A percentile compares a stretch with the other conserved stretches of the same genome.
These are phyloP conservation scores for Syzygium malaccense DNA, from an alignment of 441 rosid species.

Conservation along the genomic window DNA sequence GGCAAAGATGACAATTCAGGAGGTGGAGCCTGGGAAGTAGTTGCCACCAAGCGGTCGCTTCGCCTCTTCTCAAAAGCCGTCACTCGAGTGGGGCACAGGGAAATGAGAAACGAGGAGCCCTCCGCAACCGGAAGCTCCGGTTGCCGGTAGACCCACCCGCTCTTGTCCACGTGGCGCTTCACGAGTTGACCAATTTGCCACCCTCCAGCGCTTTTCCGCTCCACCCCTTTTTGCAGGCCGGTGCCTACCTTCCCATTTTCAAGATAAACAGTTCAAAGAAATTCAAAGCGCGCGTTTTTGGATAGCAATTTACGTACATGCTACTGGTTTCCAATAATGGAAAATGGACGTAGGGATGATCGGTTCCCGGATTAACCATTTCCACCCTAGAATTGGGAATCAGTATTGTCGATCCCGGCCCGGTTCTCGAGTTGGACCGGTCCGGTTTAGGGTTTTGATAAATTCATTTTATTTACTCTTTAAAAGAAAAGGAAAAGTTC, in stretches of 20 bases:
- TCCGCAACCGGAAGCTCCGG: not conserved
- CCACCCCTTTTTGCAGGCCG: not conserved
- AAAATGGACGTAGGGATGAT: too few species aligned
- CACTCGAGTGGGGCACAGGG: not conserved
- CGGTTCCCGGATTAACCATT: fast-evolving
- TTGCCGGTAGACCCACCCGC: not conserved
- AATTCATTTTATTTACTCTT: too few species aligned
- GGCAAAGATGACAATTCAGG: not conserved
- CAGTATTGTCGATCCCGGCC: too few species aligned
- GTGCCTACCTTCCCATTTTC: not conserved
- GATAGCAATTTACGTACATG: not conserved
- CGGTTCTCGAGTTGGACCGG: too few species aligned
- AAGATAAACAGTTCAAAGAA: not conserved
- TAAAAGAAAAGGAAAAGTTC: too few species aligned
- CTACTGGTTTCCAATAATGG: not conserved
- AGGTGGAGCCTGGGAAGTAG: not conserved
- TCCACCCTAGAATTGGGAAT: too few species aligned
- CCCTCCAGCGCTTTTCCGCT: not conserved
- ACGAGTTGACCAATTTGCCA: not conserved
- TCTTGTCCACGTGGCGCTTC: not conserved
- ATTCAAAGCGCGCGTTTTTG: not conserved
- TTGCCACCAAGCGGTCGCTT: not conserved
- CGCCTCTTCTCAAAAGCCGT: not conserved
- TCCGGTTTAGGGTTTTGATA: too few species aligned
- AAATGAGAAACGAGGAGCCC: not conserved